Base-by-base conservation (phyloP, 1,284 basidiomycete genomes). In the Irpex sp. region DNA sequence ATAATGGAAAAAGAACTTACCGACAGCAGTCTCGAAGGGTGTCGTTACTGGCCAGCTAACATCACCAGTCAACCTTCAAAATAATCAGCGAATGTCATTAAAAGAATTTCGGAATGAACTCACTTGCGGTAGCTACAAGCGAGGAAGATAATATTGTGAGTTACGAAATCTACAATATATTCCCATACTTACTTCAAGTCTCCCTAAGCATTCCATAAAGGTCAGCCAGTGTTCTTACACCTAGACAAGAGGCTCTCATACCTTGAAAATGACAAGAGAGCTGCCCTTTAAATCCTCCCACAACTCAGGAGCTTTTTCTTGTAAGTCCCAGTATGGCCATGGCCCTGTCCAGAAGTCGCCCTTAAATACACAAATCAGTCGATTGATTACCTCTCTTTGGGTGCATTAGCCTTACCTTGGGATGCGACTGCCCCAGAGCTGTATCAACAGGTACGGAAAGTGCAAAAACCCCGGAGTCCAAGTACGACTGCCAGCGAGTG, bases 241-340 rank as follows among this genome's bases (percentile, higher is more conserved):
- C 15, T 43, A 43, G 39, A 11, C 3, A 43, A 43, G 2, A 21
- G 57, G 31, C 15, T 36, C 51, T 21, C 75, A 36, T 57, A 85
- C 89, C 82, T 98, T 99, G 81, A 98, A 97, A 63, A 99, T 85
- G 4, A 98, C 95, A 11, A 99, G 78, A 9, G 83, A 84, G 64
- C 92, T 90, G 47, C 79, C 79, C 59, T 81, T 78, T 59, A 99
- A 75, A 60, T 81, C 79, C 1, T 76, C 69, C 70, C 88, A 85
- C 7, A 97, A 76, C 21, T 77, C 78, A 0, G 85, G 84, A 1
- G 88, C 90, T 17, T 79, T 77, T 5, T 75, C 76, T 53, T 85
- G 79, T 83, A 97, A 84, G 69, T 93, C 83, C 85, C 92, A 94
- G 72, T 93, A 97, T 7, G 93, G 87, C 73, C 83, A 86, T 1